Conservation (phyloP, 768 basidiomycete genomes). For the Kwoniella dejecticola region DNA sequence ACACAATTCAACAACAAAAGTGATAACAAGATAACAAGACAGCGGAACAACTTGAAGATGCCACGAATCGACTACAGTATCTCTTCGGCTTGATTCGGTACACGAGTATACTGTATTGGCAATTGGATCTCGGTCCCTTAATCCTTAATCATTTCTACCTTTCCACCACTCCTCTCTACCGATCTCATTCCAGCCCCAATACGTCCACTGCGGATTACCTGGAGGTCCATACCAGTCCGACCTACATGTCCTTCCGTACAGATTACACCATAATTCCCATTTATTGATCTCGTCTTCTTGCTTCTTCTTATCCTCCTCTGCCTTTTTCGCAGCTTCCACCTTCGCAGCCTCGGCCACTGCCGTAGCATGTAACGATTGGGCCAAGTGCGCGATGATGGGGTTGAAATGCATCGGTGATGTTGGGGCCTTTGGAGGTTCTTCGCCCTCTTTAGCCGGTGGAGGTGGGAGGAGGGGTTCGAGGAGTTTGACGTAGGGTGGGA, state of each 20-base stretch:
- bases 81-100: no score
- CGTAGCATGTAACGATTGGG: background rate
- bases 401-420: background rate
- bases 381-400: constrained; percentile 3
- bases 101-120: no score
- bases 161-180: constrained; percentile 14
- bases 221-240: constrained; percentile 5
- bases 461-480: constrained; percentile 9
- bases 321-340: background rate
- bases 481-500: constrained; percentile 7
- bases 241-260: constrained; percentile 10
- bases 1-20: no score
- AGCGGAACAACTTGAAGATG: no score
- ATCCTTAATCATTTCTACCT: constrained; percentile 9
- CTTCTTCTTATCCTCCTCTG: constrained; percentile 15
- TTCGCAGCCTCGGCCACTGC: background rate
- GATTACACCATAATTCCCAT: constrained; percentile 17
- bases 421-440: background rate
- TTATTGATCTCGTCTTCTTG: constrained; percentile 13
- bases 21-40: no score
- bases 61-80: no score
- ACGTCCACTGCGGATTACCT: constrained; percentile 3
- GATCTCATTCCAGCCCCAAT: constrained; percentile 18
- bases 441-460: background rate
- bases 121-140: no score